phyloP scores from a whole-genome alignment of 441 rosid genomes.

The Adansonia grandidieri region DNA sequence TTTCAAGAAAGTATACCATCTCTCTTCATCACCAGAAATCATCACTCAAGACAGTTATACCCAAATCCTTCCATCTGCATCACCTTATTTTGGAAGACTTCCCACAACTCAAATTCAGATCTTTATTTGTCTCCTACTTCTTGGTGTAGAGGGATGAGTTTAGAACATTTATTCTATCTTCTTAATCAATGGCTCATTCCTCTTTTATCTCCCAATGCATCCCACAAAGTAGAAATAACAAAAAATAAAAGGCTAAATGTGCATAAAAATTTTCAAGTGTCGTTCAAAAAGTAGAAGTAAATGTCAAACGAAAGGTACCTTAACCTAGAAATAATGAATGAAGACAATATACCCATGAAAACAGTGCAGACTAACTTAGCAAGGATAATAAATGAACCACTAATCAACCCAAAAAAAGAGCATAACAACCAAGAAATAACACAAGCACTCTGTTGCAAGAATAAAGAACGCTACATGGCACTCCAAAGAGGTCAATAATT shows the following conservation, averaged over 20 bases:
- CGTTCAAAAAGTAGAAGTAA: not conserved
- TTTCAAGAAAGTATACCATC: conserved; percentile 3
- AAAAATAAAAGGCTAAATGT: not conserved
- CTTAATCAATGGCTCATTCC: not conserved
- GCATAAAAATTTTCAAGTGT: not conserved
- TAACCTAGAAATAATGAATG: not conserved
- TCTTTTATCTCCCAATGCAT: conserved; percentile 4
- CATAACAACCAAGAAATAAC: conserved; percentile 6
- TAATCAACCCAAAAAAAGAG: not conserved
- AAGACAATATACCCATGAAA: not conserved
- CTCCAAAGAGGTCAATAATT: conserved; percentile 6
- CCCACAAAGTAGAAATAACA: not conserved
- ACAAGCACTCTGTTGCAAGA: not conserved
- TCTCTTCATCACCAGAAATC: conserved; percentile 12
- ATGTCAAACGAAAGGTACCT: not conserved
- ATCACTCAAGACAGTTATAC: not conserved
- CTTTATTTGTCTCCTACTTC: not conserved
- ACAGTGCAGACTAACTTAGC: not conserved
- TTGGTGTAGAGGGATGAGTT: not conserved
- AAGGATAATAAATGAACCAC: not conserved
- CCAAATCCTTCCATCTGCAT: not conserved
- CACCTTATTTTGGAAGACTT: conserved; percentile 3
- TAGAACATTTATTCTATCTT: not conserved
- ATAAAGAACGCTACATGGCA: conserved; percentile 5
- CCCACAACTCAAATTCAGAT: not conserved